Conservation (phyloP, 345 rosid species). For the Ceriops tagal region DNA sequence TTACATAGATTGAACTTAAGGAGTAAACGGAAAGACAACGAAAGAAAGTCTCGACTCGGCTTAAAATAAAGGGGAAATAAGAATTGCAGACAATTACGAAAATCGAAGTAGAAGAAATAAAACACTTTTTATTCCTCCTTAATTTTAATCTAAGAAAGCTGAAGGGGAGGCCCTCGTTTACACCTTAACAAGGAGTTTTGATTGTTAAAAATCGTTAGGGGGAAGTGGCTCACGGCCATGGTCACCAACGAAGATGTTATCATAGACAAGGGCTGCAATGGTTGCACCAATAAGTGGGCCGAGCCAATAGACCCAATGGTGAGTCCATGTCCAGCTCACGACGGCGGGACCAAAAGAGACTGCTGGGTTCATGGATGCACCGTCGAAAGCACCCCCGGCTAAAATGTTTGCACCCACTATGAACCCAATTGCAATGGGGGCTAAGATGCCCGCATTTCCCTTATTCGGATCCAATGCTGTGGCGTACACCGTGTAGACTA, state of each 20-base stretch:
- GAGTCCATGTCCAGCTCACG: conserved; percentile 25
- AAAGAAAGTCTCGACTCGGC: neutral
- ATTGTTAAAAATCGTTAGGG: conserved; percentile 12
- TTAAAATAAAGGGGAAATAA: neutral
- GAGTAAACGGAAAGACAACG: neutral
- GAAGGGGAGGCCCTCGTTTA: neutral
- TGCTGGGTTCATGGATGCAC: conserved; percentile 30
- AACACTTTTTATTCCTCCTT: conserved; percentile 1
- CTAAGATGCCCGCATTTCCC: conserved; percentile 27
- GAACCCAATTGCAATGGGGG: conserved; percentile 40
- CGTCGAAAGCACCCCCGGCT: conserved; percentile 42
- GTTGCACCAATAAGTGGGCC: conserved; percentile 26
- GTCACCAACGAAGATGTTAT: conserved; percentile 14
- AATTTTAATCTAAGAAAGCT: neutral
- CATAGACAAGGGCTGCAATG: conserved; percentile 25
- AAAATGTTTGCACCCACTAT: conserved; percentile 43
- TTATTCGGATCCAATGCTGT: conserved; percentile 27
- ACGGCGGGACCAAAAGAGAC: conserved; percentile 25
- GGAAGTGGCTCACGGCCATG: conserved; percentile 16
- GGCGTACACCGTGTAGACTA: conserved; percentile 26
- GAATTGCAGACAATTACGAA: neutral
- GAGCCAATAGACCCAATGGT: conserved; percentile 28
- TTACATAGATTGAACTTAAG: too few species aligned
- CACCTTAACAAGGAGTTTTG: neutral
- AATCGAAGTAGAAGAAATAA: neutral